Percentiles rank a stretch among this genome's conserved stretches.
Evolutionary conservation across 805 yeast genomes (phyloP).

Genomic region (Lipomyces orientalis): DNA sequence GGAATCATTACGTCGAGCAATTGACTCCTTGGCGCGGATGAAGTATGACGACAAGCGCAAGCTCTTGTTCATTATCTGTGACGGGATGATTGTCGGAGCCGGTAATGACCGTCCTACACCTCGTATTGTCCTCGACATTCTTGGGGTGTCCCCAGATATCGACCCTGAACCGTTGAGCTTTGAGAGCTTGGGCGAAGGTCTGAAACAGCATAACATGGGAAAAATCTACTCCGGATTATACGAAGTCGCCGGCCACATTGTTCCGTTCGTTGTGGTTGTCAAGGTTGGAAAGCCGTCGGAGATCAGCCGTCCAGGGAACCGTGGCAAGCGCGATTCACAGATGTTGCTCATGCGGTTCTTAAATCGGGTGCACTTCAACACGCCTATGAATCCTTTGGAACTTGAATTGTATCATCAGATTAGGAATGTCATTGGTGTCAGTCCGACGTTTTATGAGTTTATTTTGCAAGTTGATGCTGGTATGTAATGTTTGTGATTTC

Average conservation of each 20-base stretch:
- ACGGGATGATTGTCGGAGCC: constrained; percentile 66
- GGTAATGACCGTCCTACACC: constrained; percentile 67
- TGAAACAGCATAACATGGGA: constrained; percentile 67
- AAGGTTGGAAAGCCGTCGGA: constrained; percentile 68
- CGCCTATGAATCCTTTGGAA: constrained; percentile 65
- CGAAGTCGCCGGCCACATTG: constrained; percentile 60
- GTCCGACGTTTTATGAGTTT: constrained; percentile 61
- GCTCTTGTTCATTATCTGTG: constrained; percentile 62
- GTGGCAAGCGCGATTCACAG: constrained; percentile 71
- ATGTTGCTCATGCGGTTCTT: constrained; percentile 64
- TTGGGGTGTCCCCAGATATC: constrained; percentile 57
- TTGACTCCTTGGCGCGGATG: constrained; percentile 64
- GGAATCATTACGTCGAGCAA: constrained; percentile 58
- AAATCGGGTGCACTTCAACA: constrained; percentile 64
- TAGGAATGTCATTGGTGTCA: constrained; percentile 63
- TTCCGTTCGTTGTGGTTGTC: constrained; percentile 61
- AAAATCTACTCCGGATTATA: constrained; percentile 65
- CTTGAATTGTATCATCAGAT: constrained; percentile 59
- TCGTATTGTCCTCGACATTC: constrained; percentile 60
- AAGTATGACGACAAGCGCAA: constrained; percentile 65
- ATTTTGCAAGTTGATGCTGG: constrained; percentile 67
- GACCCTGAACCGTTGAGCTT: constrained; percentile 60
- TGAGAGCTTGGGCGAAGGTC: constrained; percentile 65
- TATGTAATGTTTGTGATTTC: constrained; percentile 4
- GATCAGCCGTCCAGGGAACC: constrained; percentile 62